Evolutionary conservation across 768 basidiomycete species (phyloP).

Genomic region (Termitomyces sp.): DNA sequence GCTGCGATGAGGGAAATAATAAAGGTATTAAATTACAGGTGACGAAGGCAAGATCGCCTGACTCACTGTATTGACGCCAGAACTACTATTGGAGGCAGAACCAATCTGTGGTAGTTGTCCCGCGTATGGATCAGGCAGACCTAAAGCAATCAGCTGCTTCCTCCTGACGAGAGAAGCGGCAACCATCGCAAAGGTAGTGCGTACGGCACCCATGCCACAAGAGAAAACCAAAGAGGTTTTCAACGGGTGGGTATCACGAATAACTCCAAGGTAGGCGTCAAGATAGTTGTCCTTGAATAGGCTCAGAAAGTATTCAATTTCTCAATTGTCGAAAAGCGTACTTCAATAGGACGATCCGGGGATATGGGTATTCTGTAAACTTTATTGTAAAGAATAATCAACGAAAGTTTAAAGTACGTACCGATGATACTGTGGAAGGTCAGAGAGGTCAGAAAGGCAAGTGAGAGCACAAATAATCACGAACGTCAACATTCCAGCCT

Average conservation of each 20-base stretch:
- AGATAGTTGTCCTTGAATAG: constrained; percentile 83
- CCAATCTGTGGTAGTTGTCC: constrained; percentile 25
- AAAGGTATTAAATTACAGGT: not conserved
- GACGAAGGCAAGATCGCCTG: not conserved
- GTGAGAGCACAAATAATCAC: constrained; percentile 19
- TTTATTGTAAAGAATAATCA: not conserved
- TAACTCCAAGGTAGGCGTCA: constrained; percentile 85
- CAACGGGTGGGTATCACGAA: constrained; percentile 75
- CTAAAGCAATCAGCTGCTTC: constrained; percentile 63
- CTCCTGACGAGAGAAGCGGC: constrained; percentile 79
- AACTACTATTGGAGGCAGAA: constrained; percentile 21
- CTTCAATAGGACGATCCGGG: constrained; percentile 88
- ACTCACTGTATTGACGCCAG: constrained; percentile 48
- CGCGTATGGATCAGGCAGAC: constrained; percentile 77
- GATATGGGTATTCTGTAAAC: constrained; percentile 83
- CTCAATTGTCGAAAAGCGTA: constrained; percentile 18
- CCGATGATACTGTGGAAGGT: constrained; percentile 66
- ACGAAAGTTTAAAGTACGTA: constrained; percentile 20
- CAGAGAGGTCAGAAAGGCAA: constrained; percentile 26
- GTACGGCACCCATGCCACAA: constrained; percentile 95
- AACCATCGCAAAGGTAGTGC: constrained; percentile 97
- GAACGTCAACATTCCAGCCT: constrained; percentile 91
- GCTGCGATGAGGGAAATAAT: constrained; percentile 5
- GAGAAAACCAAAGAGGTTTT: constrained; percentile 86
- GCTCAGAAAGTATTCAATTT: not conserved